Evolutionary conservation across 495 filamentous ascomycete species (phyloP).

Genomic region (Thermochaetoides thermophila): DNA sequence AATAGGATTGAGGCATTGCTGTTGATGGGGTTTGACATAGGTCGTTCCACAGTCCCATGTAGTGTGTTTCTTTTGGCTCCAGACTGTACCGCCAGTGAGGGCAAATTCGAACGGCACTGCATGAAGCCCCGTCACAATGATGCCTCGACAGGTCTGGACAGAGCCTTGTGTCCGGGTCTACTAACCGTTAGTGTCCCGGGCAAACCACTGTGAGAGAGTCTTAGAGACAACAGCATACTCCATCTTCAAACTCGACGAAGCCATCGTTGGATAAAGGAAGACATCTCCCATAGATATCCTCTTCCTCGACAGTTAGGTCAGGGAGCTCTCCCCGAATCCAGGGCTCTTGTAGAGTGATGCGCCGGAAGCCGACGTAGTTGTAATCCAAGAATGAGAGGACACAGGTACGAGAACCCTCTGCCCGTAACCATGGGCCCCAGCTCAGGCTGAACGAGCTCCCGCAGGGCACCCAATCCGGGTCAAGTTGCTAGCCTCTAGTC

Average conservation of each 20-base stretch:
- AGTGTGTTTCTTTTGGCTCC: slow-evolving; percentile 11
- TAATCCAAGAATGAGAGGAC: slow-evolving; percentile 26
- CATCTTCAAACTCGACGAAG: slow-evolving; percentile 33
- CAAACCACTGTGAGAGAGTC: too few species aligned
- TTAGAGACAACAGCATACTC: slow-evolving; percentile 12
- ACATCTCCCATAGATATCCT: slow-evolving; percentile 25
- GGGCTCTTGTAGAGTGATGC: slow-evolving; percentile 16
- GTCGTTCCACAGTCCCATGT: slow-evolving; percentile 23
- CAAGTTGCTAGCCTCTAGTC: slow-evolving; percentile 11
- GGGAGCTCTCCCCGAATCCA: slow-evolving; percentile 14
- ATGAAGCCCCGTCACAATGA: slow-evolving; percentile 26
- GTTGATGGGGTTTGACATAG: slow-evolving; percentile 12
- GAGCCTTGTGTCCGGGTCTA: slow-evolving; percentile 23
- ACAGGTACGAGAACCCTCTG: slow-evolving; percentile 14
- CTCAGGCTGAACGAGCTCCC: slow-evolving; percentile 31
- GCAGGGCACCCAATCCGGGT: slow-evolving; percentile 25
- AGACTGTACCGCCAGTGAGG: slow-evolving; percentile 9
- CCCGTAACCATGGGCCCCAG: slow-evolving; percentile 29
- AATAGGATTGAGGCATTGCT: slow-evolving; percentile 25
- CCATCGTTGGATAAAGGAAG: slow-evolving; percentile 28
- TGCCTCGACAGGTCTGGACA: slow-evolving; percentile 22
- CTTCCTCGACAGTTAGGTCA: slow-evolving; percentile 12
- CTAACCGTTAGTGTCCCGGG: too few species aligned
- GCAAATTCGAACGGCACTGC: slow-evolving; percentile 24
- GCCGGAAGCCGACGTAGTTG: slow-evolving; percentile 32